Evolutionary conservation across 306 rosid species (phyloP), one percentile per base, ranked within the genome.

Genomic region (Acacia melanoxylon): DNA sequence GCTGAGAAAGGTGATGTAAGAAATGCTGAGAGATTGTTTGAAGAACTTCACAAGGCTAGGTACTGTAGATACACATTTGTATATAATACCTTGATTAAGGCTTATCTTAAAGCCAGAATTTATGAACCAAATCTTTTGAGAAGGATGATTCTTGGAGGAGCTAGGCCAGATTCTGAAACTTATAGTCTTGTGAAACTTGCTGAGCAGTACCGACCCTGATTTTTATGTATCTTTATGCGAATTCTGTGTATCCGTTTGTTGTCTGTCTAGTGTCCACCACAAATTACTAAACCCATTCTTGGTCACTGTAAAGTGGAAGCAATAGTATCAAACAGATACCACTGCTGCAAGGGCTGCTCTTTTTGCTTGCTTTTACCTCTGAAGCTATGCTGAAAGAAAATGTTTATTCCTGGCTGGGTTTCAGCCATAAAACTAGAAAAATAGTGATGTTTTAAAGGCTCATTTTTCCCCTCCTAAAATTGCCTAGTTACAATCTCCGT

Each of bases 121-220:
- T 91, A 96, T 88, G 88, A 89, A 78, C 93, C 94, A 63, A 84
- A 90, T 81, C 89, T 90, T 82, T 87, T 95, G 92, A 92, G 75
- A 81, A 89, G 97, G 83, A 93, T 93, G 97, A 92, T 93, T 84
- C 87, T 92, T 61, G 94, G 92, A 83, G 98, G 97, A 52, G 93
- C 98, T 65, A 85, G 93, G 84, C 99, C 99, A 70, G 98, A 93
- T 70, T 89, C 94, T 61, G 98, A 95, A 86, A 92, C 98, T 5
- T 91, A 91, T 76, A 93, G 99, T 86, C 93, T 95, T 54, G 46
- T 95, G 82, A 96, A 89, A 88, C 92, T 93, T 67, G 86, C 92
- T 14, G 99, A 96, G 88, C 99, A 88, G 82, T 93, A 89, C 85
- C 87, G 62, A 61, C 72, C 85, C 35, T 89, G 86, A 85, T 72